Conservation (phyloP, 2,329 filamentous ascomycete species). For the Dactylellina cionopaga region DNA sequence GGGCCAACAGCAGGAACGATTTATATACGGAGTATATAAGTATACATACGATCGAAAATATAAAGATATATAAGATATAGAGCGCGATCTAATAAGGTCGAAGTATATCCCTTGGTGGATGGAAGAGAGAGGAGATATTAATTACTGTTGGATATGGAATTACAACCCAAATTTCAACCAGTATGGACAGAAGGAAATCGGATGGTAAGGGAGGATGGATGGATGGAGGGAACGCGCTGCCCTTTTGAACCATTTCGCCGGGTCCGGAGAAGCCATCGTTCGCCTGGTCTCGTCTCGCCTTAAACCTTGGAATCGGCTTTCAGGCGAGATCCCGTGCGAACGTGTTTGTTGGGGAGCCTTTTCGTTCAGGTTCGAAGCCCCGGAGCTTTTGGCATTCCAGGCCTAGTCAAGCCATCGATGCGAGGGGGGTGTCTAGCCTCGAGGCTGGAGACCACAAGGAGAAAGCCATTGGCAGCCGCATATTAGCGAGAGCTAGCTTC, state of each 20-base stretch:
- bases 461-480: conserved; percentile 40
- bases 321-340: conserved; percentile 42
- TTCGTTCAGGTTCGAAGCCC: conserved; percentile 17
- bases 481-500: conserved; percentile 12
- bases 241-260: conserved; percentile 42
- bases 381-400: conserved; percentile 23
- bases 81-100: neutral
- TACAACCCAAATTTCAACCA: neutral
- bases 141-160: too few relatives aligned
- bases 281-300: conserved; percentile 33
- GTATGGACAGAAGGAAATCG: neutral
- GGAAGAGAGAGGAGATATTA: too few relatives aligned
- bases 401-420: conserved; percentile 47
- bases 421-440: conserved; percentile 6
- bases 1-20: too few relatives aligned
- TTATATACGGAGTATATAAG: too few relatives aligned
- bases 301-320: neutral
- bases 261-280: conserved; percentile 32
- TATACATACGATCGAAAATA: too few relatives aligned
- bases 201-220: neutral
- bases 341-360: conserved; percentile 35
- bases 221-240: conserved; percentile 32
- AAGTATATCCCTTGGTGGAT: too few relatives aligned
- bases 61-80: neutral
- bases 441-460: conserved; percentile 3